phyloP scores from a whole-genome alignment of 2,329 filamentous ascomycete species.

The Dactylonectria estremocensis region DNA sequence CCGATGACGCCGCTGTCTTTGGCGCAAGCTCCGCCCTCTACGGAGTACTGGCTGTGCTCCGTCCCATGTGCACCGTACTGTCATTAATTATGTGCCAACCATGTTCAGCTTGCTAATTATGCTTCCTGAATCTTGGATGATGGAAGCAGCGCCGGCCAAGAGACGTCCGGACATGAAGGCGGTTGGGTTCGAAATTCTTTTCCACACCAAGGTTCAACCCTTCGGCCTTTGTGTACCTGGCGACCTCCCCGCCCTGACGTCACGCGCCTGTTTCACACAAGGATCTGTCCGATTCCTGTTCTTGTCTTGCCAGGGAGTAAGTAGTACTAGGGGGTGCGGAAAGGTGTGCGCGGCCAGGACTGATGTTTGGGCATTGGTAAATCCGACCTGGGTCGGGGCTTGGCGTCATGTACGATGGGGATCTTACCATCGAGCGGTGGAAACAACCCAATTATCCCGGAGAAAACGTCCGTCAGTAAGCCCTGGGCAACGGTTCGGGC shows the following conservation, averaged over 20 bases:
- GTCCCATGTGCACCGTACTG: background rate
- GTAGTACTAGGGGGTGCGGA: slow-evolving; percentile 29
- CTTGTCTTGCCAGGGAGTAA: slow-evolving; percentile 4
- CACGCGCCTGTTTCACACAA: slow-evolving; percentile 32
- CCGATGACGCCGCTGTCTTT: slow-evolving; percentile 38
- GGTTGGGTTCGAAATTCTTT: slow-evolving; percentile 33
- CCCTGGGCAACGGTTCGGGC: slow-evolving; percentile 23
- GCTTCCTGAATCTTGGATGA: slow-evolving; percentile 29
- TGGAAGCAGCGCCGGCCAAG: slow-evolving; percentile 45
- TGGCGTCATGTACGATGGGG: slow-evolving; percentile 27
- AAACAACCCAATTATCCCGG: slow-evolving; percentile 18
- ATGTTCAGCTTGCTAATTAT: slow-evolving; percentile 24
- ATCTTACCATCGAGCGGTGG: slow-evolving; percentile 17
- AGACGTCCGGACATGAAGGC: slow-evolving; percentile 35
- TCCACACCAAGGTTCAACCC: slow-evolving; percentile 25
- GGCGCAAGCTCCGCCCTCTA: slow-evolving; percentile 35
- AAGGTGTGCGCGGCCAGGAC: slow-evolving; percentile 12
- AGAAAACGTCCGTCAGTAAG: slow-evolving; percentile 18
- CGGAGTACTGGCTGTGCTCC: slow-evolving; percentile 17
- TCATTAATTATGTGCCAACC: slow-evolving; percentile 30
- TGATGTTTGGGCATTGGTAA: background rate
- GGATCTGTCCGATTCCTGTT: slow-evolving; percentile 17
- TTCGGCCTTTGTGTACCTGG: slow-evolving; percentile 11
- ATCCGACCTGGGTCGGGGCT: slow-evolving; percentile 14
- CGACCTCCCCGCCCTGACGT: slow-evolving; percentile 24